phyloP scores from a whole-genome alignment of 148 eudicot genomes.

The Rhododendron henanense region DNA sequence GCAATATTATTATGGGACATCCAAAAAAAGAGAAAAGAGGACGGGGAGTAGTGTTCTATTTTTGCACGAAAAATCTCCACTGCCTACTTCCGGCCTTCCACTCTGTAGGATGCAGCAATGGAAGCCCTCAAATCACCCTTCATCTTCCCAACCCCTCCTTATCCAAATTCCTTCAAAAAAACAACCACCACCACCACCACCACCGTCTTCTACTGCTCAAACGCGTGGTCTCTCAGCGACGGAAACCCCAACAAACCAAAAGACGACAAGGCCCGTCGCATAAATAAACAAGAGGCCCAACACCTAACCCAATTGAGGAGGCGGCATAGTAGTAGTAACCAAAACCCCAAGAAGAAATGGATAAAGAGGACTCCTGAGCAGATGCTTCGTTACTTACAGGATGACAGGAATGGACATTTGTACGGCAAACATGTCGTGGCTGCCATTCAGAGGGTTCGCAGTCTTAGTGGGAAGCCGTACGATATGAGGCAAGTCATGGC shows the following conservation, averaged over 20 bases:
- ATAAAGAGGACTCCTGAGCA: conserved; percentile 81
- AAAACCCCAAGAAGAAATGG: conserved; percentile 83
- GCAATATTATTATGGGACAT: too few species aligned
- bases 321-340: conserved; percentile 40
- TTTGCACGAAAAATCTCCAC: too few species aligned
- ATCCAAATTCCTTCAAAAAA: conserved; percentile 10
- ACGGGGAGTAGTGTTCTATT: too few species aligned
- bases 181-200: conserved; percentile 9
- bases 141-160: conserved; percentile 27
- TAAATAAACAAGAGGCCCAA: conserved; percentile 63
- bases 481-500: conserved; percentile 81
- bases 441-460: conserved; percentile 64
- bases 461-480: conserved; percentile 58
- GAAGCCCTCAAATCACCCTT: conserved; percentile 51
- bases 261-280: conserved; percentile 84
- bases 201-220: conserved; percentile 38
- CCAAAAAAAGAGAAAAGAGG: too few species aligned
- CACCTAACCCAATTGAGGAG: conserved; percentile 46
- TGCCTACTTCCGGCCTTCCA: too few species aligned
- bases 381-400: conserved; percentile 76
- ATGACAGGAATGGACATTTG: conserved; percentile 77
- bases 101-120: conserved; percentile 8
- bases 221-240: conserved; percentile 80
- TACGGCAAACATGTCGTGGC: conserved; percentile 85
- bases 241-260: conserved; percentile 51